A percentile compares a stretch with the other conserved stretches of the same genome.
phyloP scores from a whole-genome alignment of 345 rosid genomes.

The Ceriops zippeliana region DNA sequence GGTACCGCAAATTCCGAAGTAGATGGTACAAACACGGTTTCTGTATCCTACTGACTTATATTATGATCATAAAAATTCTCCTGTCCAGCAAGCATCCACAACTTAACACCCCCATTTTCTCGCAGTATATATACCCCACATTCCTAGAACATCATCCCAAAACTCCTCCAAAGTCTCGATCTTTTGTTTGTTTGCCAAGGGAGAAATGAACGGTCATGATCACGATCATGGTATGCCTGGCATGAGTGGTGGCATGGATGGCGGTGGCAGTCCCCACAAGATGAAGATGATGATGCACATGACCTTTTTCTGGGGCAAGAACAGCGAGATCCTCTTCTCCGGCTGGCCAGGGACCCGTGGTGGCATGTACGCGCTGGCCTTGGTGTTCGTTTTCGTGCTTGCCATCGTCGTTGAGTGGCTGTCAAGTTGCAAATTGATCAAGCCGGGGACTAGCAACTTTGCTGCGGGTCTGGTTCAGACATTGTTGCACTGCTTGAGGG shows the following conservation, averaged over 20 bases:
- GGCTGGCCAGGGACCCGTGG: conserved; percentile 60
- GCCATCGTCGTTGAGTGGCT: conserved; percentile 52
- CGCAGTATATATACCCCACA: too few relatives aligned
- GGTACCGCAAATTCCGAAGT: too few relatives aligned
- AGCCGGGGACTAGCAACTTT: conserved; percentile 22
- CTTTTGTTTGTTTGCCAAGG: background rate
- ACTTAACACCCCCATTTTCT: too few relatives aligned
- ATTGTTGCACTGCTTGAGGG: conserved; percentile 41
- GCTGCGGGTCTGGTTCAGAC: conserved; percentile 50
- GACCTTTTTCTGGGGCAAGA: conserved; percentile 72
- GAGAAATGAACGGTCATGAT: conserved; percentile 3
- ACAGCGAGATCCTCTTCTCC: conserved; percentile 56
- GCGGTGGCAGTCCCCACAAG: conserved; percentile 16
- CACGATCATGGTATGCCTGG: conserved; percentile 29
- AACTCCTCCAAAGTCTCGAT: background rate
- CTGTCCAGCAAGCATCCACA: too few relatives aligned
- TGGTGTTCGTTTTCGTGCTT: conserved; percentile 44
- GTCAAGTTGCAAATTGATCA: conserved; percentile 38
- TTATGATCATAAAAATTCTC: too few relatives aligned
- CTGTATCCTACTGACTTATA: too few relatives aligned
- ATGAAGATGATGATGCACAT: conserved; percentile 50
- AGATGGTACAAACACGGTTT: too few relatives aligned
- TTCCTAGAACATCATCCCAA: background rate
- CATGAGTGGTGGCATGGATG: conserved; percentile 23
- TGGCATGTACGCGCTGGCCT: conserved; percentile 53